Conservation (phyloP, 2,329 filamentous ascomycete species). For the Claviceps citrina region DNA sequence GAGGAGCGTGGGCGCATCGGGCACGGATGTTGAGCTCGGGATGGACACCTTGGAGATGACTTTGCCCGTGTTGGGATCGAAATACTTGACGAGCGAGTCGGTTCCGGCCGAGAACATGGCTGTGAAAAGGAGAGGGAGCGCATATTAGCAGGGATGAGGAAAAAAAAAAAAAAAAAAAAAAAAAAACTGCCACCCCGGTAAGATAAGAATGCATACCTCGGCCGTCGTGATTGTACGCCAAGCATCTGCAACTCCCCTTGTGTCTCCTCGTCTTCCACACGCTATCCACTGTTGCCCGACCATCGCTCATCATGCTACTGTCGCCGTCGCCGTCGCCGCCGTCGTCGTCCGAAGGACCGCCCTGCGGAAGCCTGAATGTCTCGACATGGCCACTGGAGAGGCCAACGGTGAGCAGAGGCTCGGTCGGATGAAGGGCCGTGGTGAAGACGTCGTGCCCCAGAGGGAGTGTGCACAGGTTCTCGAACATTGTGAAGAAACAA, state of each 20-base stretch:
- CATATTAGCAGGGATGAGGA: background rate
- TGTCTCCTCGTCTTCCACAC: slow-evolving; percentile 79
- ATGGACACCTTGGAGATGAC: slow-evolving; percentile 74
- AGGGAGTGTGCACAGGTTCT: slow-evolving; percentile 81
- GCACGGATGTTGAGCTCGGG: slow-evolving; percentile 37
- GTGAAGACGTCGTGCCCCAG: slow-evolving; percentile 76
- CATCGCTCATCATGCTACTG: slow-evolving; percentile 37
- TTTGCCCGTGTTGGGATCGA: slow-evolving; percentile 41
- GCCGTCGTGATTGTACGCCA: slow-evolving; percentile 69
- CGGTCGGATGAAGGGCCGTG: slow-evolving; percentile 69
- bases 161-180: background rate
- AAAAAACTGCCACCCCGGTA: no score
- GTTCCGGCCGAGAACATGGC: slow-evolving; percentile 50
- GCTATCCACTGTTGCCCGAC: slow-evolving; percentile 63
- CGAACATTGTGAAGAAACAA: slow-evolving; percentile 53
- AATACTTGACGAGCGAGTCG: slow-evolving; percentile 41
- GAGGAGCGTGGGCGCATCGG: slow-evolving; percentile 66
- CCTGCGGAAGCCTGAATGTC: slow-evolving; percentile 55
- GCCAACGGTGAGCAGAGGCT: slow-evolving; percentile 75
- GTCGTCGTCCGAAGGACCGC: slow-evolving; percentile 35
- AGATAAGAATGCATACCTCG: slow-evolving; percentile 39
- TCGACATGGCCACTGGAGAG: slow-evolving; percentile 75
- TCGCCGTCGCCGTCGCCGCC: slow-evolving; percentile 32
- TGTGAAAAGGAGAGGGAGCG: slow-evolving; percentile 16
- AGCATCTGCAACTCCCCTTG: slow-evolving; percentile 78